These are phyloP conservation scores for Vigna angularis DNA, from an alignment of 306 rosid genomes.

Conservation along the genomic window DNA sequence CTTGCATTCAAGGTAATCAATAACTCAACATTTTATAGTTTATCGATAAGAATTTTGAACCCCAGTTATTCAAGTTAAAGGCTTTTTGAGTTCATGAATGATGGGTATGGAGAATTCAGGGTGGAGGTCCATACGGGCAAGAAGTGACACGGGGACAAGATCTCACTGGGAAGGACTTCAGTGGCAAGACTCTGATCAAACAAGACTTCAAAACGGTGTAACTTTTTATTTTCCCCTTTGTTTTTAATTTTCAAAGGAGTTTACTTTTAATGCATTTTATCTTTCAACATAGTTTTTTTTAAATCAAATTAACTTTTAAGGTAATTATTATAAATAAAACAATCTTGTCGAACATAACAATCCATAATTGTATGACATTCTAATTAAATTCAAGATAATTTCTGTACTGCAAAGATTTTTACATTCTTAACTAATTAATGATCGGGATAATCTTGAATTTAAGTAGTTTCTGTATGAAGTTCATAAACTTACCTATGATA, in stretches of 20 bases:
- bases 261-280: background rate
- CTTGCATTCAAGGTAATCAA: constrained; percentile 75
- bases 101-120: constrained; percentile 53
- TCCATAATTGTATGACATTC: background rate
- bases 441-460: too few species aligned
- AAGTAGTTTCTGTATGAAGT: background rate
- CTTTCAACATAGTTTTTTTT: background rate
- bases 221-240: background rate
- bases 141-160: constrained; percentile 97
- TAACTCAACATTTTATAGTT: background rate
- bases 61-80: constrained; percentile 13
- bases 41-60: background rate
- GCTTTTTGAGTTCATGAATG: background rate
- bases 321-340: background rate
- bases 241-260: background rate
- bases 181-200: constrained; percentile 85
- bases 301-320: background rate
- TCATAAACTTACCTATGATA: too few species aligned
- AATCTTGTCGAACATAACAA: background rate
- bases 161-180: constrained; percentile 84
- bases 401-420: too few species aligned
- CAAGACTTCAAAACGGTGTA: constrained; percentile 97
- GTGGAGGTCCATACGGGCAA: constrained; percentile 93
- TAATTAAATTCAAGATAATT: background rate
- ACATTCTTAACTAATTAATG: too few species aligned